Evolutionary conservation across 495 filamentous ascomycete genomes (phyloP), one percentile per base, ranked within the genome.

Genomic region (Chaetomidium leptoderma): DNA sequence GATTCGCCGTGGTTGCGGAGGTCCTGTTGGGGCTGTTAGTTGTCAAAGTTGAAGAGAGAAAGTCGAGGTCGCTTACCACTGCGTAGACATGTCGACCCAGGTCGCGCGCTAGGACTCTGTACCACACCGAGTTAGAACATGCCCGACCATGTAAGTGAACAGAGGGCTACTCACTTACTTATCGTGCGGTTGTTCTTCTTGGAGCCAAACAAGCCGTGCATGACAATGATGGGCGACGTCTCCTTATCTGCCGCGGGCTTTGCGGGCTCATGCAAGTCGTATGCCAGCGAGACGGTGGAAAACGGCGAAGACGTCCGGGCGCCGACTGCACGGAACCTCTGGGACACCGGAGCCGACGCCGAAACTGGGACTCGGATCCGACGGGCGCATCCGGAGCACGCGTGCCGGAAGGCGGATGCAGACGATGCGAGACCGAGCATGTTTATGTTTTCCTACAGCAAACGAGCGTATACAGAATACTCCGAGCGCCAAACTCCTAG

Each of bases 131-230:
- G 19, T 46, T 1, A 30, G 9, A 37, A 7, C 5, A 23, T 6
- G 13, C 7, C 27, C 32, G 4, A 19, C 8, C 26, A 6, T 5
- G 9, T n/a, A 27, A 29, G 3, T 9, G 8, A 14, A 19, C 0
- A 19, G 21, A 36, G 4, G 39, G 29, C 23, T 60, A 75, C 90
- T 78, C 82, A 97, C 93, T 91, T 95, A 85, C 92, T 95, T 60
- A 98, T 93, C 71, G 82, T 91, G 72, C 92, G 76, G 67, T 97
- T 93, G 65, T 98, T 98, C 78, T 89, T 89, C 74, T 95, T 97
- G 39, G 90, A 95, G 23, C 93, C 93, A 68, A 98, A 97, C 16
- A 98, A 78, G 4, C 93, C 93, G 70, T 98, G 93, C 71, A 97
- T 81, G 59, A 98, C 83, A 61, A 98, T 72, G 57, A 98, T 87